These are phyloP conservation scores for Leccinellum luteum DNA, from an alignment of 768 basidiomycete genomes.

Conservation along the genomic window DNA sequence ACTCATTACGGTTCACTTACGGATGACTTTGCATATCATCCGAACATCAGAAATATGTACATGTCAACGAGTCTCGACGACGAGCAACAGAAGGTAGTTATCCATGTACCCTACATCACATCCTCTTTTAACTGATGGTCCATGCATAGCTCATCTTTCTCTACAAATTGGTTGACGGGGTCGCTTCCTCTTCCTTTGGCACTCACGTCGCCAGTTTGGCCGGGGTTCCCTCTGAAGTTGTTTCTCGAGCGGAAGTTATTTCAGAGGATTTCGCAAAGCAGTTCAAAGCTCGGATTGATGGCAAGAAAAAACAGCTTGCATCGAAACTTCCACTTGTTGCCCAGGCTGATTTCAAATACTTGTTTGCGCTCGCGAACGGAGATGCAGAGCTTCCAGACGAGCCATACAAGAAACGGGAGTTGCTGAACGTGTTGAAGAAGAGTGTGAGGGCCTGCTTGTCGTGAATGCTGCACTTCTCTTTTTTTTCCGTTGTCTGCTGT, in stretches of 20 bases:
- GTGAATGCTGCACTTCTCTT: conserved; percentile 7
- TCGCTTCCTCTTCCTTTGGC: conserved; percentile 86
- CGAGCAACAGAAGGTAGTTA: conserved; percentile 76
- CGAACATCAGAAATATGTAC: conserved; percentile 91
- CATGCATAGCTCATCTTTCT: conserved; percentile 76
- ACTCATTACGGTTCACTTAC: conserved; percentile 97
- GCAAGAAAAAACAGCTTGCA: conserved; percentile 48
- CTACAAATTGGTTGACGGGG: conserved; percentile 89
- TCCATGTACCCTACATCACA: background rate
- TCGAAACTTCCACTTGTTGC: conserved; percentile 70
- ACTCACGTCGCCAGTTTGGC: conserved; percentile 95
- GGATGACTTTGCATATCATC: conserved; percentile 89
- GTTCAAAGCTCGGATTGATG: conserved; percentile 78
- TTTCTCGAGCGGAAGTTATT: conserved; percentile 83
- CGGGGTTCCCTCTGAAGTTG: conserved; percentile 82
- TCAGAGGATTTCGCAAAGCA: conserved; percentile 84
- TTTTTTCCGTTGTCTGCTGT: conserved; percentile 6
- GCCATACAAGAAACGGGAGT: conserved; percentile 47
- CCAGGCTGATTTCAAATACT: conserved; percentile 89
- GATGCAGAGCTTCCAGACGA: conserved; percentile 52
- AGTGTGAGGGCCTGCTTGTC: conserved; percentile 31
- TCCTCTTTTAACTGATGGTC: background rate
- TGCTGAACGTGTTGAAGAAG: conserved; percentile 52
- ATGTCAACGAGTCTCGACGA: conserved; percentile 96
- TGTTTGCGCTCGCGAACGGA: conserved; percentile 61